Conservation (phyloP, 768 basidiomycete genomes). For the Macrolepiota albuminosa region DNA sequence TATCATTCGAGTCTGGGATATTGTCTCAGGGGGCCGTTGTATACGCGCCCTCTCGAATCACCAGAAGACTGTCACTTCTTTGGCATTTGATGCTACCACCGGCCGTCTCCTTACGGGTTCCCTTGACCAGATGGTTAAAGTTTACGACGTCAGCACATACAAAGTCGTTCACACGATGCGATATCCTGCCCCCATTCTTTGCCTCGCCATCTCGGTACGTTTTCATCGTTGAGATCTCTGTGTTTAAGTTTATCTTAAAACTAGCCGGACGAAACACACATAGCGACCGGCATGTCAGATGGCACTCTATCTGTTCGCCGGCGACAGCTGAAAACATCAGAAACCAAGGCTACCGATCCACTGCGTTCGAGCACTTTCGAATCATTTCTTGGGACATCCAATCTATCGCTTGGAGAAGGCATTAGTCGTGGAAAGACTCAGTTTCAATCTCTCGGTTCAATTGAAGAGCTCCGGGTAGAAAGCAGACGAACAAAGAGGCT, state of each 20-base stretch:
- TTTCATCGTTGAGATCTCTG: not conserved
- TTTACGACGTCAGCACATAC: constrained; percentile 92
- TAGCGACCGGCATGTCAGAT: constrained; percentile 96
- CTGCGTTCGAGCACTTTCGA: constrained; percentile 59
- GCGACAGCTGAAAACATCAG: constrained; percentile 72
- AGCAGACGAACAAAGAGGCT: constrained; percentile 64
- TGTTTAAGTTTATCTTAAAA: constrained; percentile 8
- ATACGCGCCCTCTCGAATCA: constrained; percentile 92
- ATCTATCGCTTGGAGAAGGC: constrained; percentile 54
- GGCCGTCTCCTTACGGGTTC: constrained; percentile 84
- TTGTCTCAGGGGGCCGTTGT: constrained; percentile 88
- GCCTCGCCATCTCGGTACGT: constrained; percentile 86
- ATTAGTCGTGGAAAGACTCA: constrained; percentile 37
- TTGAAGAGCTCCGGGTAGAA: constrained; percentile 76
- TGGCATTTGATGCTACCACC: constrained; percentile 74
- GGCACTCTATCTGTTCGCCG: constrained; percentile 96
- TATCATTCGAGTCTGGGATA: constrained; percentile 92
- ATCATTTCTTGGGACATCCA: constrained; percentile 53
- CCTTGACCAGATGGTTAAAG: constrained; percentile 97
- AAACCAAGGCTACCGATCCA: constrained; percentile 33
- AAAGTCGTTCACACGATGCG: constrained; percentile 98
- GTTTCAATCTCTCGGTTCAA: constrained; percentile 51
- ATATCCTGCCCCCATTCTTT: constrained; percentile 89
- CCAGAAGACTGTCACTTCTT: constrained; percentile 93
- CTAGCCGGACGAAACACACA: constrained; percentile 94